phyloP scores from a whole-genome alignment of 2,329 filamentous ascomycete species.

The Aureobasidium sp. region DNA sequence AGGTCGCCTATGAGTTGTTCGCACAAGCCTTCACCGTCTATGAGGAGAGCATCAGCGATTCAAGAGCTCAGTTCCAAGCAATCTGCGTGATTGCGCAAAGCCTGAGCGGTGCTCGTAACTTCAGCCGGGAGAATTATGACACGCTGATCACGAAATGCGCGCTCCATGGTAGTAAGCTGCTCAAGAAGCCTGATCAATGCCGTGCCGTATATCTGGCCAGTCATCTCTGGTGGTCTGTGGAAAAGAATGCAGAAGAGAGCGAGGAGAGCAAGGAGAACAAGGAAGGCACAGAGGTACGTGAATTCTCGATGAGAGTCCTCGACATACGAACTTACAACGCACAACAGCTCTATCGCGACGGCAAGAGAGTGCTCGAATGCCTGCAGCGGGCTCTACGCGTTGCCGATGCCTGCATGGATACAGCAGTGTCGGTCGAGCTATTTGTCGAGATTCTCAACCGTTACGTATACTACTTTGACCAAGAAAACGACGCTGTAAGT shows the following conservation, averaged over 20 bases:
- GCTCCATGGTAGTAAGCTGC: slow-evolving; percentile 88
- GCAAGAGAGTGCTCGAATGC: slow-evolving; percentile 93
- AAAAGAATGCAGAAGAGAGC: slow-evolving; percentile 69
- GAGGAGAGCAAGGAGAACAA: slow-evolving; percentile 27
- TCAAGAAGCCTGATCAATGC: slow-evolving; percentile 98
- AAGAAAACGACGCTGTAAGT: slow-evolving; percentile 87
- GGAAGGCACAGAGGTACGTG: slow-evolving; percentile 16
- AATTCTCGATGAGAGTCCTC: no score
- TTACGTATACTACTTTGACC: slow-evolving; percentile 99
- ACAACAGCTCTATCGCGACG: slow-evolving; percentile 87
- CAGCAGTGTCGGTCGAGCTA: slow-evolving; percentile 89
- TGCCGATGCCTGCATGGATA: slow-evolving; percentile 98
- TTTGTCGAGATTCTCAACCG: slow-evolving; percentile 98
- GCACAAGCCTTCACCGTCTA: slow-evolving; percentile 98
- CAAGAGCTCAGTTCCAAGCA: slow-evolving; percentile 93
- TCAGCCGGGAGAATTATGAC: slow-evolving; percentile 96
- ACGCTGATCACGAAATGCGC: slow-evolving; percentile 97
- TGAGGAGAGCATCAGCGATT: slow-evolving; percentile 92
- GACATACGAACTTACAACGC: no score
- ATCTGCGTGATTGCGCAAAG: slow-evolving; percentile 90
- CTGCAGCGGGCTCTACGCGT: slow-evolving; percentile 91
- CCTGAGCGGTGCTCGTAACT: slow-evolving; percentile 80
- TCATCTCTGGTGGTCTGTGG: slow-evolving; percentile 96
- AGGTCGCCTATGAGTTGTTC: slow-evolving; percentile 96
- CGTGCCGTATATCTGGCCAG: slow-evolving; percentile 93